Evolutionary conservation across 371 early-diverging fungal species (phyloP), one percentile per base, ranked within the genome.

Genomic region (Capillidium heterosporum): DNA sequence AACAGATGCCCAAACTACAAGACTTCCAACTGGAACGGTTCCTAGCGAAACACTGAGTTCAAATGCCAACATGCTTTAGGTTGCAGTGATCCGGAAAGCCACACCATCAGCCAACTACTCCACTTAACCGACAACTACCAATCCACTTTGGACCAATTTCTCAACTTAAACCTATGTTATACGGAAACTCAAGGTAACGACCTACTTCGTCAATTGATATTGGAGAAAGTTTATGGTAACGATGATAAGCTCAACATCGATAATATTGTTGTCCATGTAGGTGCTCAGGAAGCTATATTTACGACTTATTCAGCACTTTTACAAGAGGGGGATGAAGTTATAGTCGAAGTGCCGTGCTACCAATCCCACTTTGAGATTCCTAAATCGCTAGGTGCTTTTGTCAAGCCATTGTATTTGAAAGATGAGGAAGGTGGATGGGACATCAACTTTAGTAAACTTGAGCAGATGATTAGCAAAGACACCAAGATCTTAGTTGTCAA

Each of bases 11-110:
- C 43, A 43, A 43, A 3, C n/a, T 43, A 43, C 3, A 11, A 11
- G n/a, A 11, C 8, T 48, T 48, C n/a, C 7, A 27, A 28, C n/a
- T 48, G 10, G 48, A 48, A 48, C 21, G 48, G 3, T 48, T 26
- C n/a, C 27, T 48, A 19, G 48, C 48, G 11, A 48, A 48, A 28
- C n/a, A 49, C 27, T n/a, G 50, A 49, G n/a, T 49, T 49, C 19
- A 49, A 21, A 17, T 26, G 27, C 15, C 8, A 31, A 15, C 32
- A 31, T 21, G 29, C 27, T 31, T 49, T 49, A 19, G 21, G 50
- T 10, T 27, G 27, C 7, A 26, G 27, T 49, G 50, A 49, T 21
- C 27, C 50, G 10, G 27, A 49, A 49, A 13, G 32, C n/a, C 27
- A 27, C 27, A 27, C 23, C 27, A 27, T 49, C 10, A 31, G 27